Evolutionary conservation across 2,329 filamentous ascomycete genomes (phyloP), one percentile per base, ranked within the genome.

Genomic region (Paraphoma chrysanthemicola): DNA sequence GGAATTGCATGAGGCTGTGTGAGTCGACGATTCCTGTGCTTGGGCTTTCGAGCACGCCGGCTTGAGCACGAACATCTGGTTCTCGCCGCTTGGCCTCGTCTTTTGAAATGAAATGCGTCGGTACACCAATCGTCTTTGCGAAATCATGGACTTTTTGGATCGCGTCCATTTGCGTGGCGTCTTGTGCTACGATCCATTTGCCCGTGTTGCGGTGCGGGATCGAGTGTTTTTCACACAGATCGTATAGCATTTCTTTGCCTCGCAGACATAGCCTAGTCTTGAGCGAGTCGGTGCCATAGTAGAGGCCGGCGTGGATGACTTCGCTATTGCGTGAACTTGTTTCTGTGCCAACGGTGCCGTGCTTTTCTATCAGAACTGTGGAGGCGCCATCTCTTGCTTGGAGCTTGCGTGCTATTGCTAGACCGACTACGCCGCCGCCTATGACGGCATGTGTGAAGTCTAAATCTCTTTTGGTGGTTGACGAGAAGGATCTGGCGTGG

Each of bases 161-260:
- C 2, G 86, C 86, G n/a, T 80, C 83, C 72, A 86, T 84, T 80
- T 98, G 91, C 45, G 79, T 79, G 1, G 83, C 82, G 50, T 88
- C 90, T 80, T 98, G 95, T 0, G 94, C 94, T 1, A 98, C 91
- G 68, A 98, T 90, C 93, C 94, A 97, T 81, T 97, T 98, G 57
- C 93, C 93, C 23, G 88, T 90, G 72, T 89, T 89, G 51, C 83
- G 83, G 78, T 95, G 85, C 0, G 87, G 86, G 48, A 99, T 90
- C 54, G 78, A 77, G 68, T 91, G 81, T 54, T 79, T 79, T 5
- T 80, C 77, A 80, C 94, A 97, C 42, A 96, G 86, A 4, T 82
- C 83, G 78, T 99, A 99, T 56, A 98, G 82, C 74, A 92, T 82
- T 31, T 88, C 74, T 66, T 89, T 89, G 57, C 95, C 95, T 31